Conservation (phyloP, 192 early-diverging fungal genomes). For the Chytriomyces sp. region DNA sequence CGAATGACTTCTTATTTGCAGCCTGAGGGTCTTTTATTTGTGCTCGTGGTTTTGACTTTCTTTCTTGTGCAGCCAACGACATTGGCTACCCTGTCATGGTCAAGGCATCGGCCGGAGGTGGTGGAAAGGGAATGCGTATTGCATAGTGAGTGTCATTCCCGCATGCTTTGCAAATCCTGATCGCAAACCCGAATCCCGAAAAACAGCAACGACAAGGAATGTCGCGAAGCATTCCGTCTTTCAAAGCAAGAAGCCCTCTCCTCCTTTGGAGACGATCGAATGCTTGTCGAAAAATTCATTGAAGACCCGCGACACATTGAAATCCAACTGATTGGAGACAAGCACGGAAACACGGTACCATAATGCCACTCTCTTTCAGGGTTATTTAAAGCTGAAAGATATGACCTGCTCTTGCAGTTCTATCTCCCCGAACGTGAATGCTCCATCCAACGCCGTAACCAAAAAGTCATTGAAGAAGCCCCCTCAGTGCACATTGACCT, state of each 20-base stretch:
- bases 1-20: too few species aligned
- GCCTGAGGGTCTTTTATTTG: too few species aligned
- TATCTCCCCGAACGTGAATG: slow-evolving; percentile 96
- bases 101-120: slow-evolving; percentile 96
- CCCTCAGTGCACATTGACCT: slow-evolving; percentile 67
- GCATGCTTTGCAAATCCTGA: slow-evolving; percentile 51
- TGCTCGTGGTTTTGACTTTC: too few species aligned
- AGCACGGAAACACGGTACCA: slow-evolving; percentile 92
- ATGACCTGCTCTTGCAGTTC: slow-evolving; percentile 60
- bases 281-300: slow-evolving; percentile 92
- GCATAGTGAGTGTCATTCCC: slow-evolving; percentile 65
- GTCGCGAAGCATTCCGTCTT: slow-evolving; percentile 77
- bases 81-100: slow-evolving; percentile 99
- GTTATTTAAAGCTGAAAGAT: too few species aligned
- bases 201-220: slow-evolving; percentile 83
- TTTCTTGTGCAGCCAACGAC: slow-evolving; percentile 64
- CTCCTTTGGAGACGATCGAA: slow-evolving; percentile 85
- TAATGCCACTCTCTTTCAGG: too few species aligned
- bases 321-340: slow-evolving; percentile 94
- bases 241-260: slow-evolving; percentile 79
- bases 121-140: slow-evolving; percentile 98
- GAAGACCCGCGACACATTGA: slow-evolving; percentile 93
- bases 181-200: too few species aligned
- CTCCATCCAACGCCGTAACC: slow-evolving; percentile 97
- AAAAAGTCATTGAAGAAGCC: slow-evolving; percentile 98